Conservation (phyloP, 2,329 filamentous ascomycete species). For the Cercospora brassicicola region DNA sequence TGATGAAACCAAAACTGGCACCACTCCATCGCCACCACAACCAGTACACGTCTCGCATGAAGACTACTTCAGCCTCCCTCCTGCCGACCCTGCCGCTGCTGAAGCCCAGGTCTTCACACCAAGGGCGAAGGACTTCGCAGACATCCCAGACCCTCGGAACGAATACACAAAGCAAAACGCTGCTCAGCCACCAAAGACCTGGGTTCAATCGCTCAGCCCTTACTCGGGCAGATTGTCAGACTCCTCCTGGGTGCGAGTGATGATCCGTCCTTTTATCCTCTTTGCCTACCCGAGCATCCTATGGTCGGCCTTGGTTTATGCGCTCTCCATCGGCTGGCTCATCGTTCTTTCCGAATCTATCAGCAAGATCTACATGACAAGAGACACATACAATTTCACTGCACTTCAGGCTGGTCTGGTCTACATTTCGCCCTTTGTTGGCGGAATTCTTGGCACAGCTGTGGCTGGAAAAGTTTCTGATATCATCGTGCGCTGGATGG, state of each 20-base stretch:
- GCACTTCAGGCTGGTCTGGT: slow-evolving; percentile 79
- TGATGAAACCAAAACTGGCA: slow-evolving; percentile 9
- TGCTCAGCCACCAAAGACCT: slow-evolving; percentile 67
- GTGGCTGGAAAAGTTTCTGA: slow-evolving; percentile 89
- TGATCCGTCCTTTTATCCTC: slow-evolving; percentile 77
- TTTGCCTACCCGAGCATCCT: slow-evolving; percentile 85
- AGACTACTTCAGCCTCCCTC: slow-evolving; percentile 24
- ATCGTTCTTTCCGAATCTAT: slow-evolving; percentile 92
- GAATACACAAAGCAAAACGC: slow-evolving; percentile 71
- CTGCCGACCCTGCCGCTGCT: slow-evolving; percentile 5
- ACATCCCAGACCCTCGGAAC: slow-evolving; percentile 22
- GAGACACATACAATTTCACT: slow-evolving; percentile 73
- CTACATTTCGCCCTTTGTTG: slow-evolving; percentile 86
- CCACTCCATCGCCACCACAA: background rate
- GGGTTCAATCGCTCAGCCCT: slow-evolving; percentile 69
- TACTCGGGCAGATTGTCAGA: slow-evolving; percentile 76
- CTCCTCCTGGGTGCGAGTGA: slow-evolving; percentile 78
- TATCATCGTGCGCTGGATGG: slow-evolving; percentile 77
- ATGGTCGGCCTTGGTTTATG: slow-evolving; percentile 83
- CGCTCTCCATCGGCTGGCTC: slow-evolving; percentile 88
- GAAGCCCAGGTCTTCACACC: slow-evolving; percentile 14
- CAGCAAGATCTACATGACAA: slow-evolving; percentile 71
- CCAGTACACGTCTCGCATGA: slow-evolving; percentile 1
- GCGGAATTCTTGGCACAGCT: slow-evolving; percentile 84
- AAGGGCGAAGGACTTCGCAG: background rate